These are phyloP conservation scores for Blechomonas ayalai DNA, from an alignment of 208 protist genomes.

Conservation along the genomic window DNA sequence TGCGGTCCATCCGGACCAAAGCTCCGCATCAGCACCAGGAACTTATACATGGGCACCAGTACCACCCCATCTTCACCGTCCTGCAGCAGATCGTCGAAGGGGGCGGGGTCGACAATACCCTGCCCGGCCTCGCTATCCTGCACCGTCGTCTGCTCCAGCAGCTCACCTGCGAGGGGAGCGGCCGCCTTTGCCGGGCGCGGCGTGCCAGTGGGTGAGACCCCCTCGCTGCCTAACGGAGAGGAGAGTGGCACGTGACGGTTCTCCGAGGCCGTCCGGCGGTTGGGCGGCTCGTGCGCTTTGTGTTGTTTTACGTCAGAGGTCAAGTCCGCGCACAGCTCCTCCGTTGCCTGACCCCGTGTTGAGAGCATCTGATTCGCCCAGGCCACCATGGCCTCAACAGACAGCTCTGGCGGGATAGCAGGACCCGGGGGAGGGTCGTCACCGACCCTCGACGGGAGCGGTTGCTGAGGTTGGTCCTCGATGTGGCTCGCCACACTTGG, in stretches of 20 bases:
- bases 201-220: no score
- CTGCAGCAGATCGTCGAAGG: constrained; percentile 4
- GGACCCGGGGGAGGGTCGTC: not conserved
- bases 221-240: no score
- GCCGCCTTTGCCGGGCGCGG: not conserved
- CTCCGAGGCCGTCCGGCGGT: no score
- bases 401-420: not conserved
- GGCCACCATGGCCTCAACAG: constrained; percentile 1
- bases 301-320: no score
- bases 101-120: not conserved
- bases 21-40: constrained; percentile 52
- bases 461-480: not conserved
- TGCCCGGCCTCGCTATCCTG: no score
- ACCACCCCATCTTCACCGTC: constrained; percentile 4
- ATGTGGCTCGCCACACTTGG: constrained; percentile 7
- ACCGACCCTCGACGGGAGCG: not conserved
- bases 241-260: no score
- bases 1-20: constrained; percentile 11
- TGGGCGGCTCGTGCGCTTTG: no score
- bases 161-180: constrained; percentile 7
- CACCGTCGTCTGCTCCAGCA: constrained; percentile 6
- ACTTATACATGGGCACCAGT: constrained; percentile 37
- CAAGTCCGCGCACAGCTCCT: constrained; percentile 11
- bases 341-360: constrained; percentile 3
- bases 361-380: constrained; percentile 8